phyloP scores from a whole-genome alignment of 345 rosid species.

The Pseudoturritis turrita region DNA sequence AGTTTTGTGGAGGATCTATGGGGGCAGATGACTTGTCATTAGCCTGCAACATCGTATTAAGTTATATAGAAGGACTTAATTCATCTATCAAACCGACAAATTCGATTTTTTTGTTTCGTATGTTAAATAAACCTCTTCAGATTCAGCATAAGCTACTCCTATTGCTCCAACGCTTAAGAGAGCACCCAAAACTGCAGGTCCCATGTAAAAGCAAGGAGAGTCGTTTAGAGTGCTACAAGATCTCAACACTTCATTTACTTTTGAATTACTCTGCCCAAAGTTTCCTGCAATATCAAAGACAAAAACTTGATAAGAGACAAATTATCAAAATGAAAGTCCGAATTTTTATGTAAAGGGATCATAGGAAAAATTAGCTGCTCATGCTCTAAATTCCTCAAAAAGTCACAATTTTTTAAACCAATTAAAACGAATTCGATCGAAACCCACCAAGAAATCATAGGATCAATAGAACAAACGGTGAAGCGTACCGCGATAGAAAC shows the following conservation, averaged over 20 bases:
- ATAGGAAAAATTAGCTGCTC: not conserved
- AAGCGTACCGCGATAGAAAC: conserved; percentile 30
- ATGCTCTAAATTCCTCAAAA: not conserved
- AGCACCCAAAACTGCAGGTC: conserved; percentile 50
- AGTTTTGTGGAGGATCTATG: conserved; percentile 44
- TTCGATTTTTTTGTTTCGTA: not conserved
- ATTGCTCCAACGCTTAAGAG: conserved; percentile 51
- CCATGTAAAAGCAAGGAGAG: conserved; percentile 13
- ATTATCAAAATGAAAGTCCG: not conserved
- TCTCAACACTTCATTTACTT: conserved; percentile 13
- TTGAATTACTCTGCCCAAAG: conserved; percentile 17
- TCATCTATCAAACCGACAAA: not conserved
- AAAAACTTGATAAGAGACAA: not conserved
- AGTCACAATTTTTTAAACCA: not conserved
- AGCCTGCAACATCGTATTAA: conserved; percentile 33
- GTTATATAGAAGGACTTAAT: not conserved
- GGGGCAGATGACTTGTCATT: conserved; percentile 38
- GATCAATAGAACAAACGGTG: not conserved
- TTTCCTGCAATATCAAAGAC: conserved; percentile 33
- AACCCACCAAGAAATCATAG: not conserved
- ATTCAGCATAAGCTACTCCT: conserved; percentile 62
- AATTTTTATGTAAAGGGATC: not conserved
- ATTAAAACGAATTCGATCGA: not conserved
- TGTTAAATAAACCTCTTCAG: conserved; percentile 49
- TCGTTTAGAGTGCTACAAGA: conserved; percentile 18